These are phyloP conservation scores for Syzygium malaccense DNA, from an alignment of 441 rosid species.

Conservation along the genomic window DNA sequence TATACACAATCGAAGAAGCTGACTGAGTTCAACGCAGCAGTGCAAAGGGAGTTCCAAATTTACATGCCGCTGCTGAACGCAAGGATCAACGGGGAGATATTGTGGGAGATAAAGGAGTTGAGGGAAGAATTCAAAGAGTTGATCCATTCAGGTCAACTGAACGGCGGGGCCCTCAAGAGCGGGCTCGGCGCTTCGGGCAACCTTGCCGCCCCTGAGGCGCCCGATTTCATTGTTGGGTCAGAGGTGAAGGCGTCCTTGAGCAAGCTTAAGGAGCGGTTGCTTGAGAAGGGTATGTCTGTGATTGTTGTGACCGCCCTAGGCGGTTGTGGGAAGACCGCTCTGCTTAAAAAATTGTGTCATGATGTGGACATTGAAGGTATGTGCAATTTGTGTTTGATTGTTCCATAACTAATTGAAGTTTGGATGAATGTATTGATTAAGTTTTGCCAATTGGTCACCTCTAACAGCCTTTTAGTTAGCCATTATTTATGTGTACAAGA, in stretches of 20 bases:
- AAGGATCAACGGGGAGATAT: too few relatives aligned
- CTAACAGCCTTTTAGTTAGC: too few relatives aligned
- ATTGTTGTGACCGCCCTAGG: slow-evolving; percentile 1
- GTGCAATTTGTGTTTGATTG: background rate
- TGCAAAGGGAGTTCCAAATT: background rate
- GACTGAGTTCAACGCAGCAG: background rate
- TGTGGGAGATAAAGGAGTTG: too few relatives aligned
- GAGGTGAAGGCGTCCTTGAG: background rate
- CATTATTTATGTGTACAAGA: too few relatives aligned
- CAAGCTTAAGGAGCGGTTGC: background rate
- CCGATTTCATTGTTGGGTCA: slow-evolving; percentile 4
- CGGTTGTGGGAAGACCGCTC: slow-evolving; percentile 1
- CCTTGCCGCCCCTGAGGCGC: background rate
- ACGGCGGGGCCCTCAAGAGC: background rate
- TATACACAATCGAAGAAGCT: background rate
- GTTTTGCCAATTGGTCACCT: too few relatives aligned
- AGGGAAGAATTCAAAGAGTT: background rate
- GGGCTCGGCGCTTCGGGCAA: background rate
- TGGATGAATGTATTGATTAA: too few relatives aligned
- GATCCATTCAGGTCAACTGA: too few relatives aligned
- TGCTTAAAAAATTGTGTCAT: too few relatives aligned
- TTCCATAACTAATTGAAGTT: too few relatives aligned
- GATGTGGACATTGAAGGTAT: too few relatives aligned
- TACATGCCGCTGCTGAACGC: background rate
- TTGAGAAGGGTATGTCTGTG: background rate